Conservation (phyloP, 164 flowering plant species). For the Cinnamomum chago region DNA sequence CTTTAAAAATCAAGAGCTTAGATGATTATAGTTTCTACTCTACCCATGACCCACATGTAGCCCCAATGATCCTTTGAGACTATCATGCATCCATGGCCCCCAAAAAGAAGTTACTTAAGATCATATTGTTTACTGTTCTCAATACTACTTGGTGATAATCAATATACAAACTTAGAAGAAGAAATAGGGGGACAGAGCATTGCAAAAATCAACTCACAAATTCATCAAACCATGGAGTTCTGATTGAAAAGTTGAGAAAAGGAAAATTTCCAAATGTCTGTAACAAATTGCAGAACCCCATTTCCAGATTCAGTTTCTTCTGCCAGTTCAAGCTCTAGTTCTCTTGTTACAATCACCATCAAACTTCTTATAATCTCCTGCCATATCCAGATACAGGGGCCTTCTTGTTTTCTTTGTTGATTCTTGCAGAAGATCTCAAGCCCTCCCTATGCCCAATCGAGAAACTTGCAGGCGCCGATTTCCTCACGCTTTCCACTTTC, state of each 20-base stretch:
- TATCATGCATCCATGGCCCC: too few species aligned
- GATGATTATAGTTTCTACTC: too few species aligned
- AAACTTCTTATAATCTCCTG: slow-evolving; percentile 16
- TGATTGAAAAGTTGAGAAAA: neutral
- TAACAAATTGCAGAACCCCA: neutral
- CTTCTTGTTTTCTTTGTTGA: slow-evolving; percentile 63
- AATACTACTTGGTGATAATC: too few species aligned
- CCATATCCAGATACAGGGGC: slow-evolving; percentile 27
- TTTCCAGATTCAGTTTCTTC: slow-evolving; percentile 20
- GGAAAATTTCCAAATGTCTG: neutral
- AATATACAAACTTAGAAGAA: too few species aligned
- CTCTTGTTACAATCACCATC: slow-evolving; percentile 24
- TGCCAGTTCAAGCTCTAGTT: slow-evolving; percentile 16
- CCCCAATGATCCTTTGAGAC: too few species aligned
- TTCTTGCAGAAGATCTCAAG: slow-evolving; percentile 58
- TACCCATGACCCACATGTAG: too few species aligned
- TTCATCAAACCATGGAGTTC: neutral
- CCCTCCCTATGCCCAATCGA: slow-evolving; percentile 25
- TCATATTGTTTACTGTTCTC: too few species aligned
- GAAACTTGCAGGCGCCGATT: slow-evolving; percentile 43
- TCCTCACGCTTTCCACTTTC: slow-evolving; percentile 49
- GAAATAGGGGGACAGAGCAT: neutral
- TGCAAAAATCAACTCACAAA: neutral
- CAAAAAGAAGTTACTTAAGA: too few species aligned
- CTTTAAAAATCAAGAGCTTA: too few species aligned